Evolutionary conservation across 106 monocot species (phyloP), one percentile per base, ranked within the genome.

Genomic region (Gastrodia elata): DNA sequence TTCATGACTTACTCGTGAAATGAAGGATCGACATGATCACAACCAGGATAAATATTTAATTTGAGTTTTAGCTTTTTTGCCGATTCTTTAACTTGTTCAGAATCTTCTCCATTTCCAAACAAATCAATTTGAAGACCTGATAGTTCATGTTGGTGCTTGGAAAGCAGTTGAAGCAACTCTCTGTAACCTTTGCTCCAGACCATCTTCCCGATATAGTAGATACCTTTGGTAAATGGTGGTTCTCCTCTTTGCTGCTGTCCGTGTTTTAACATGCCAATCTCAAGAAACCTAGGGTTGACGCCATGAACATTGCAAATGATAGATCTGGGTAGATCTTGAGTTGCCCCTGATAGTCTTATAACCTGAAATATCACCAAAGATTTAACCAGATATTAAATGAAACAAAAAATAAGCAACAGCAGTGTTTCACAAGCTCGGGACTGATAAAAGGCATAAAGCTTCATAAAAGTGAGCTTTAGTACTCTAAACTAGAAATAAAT

Each of bases 251-350:
- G 80, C 74, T 81, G 77, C 48, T 82, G 79, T 4, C 46, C 64
- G 49, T 84, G 76, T 55, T 83, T 93, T 26, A 42, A 26, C 71
- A 80, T 85, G 30, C 96, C 96, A 79, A 93, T 71, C 58, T 84
- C 84, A 33, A 97, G 74, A 83, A 93, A 97, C 79, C 80, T 92
- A 44, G 96, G 96, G 73, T 97, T 97, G 24, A 97, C 96, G 64
- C 96, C 96, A 72, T 97, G 96, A 46, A 97, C 96, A 79, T 93
- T 97, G 77, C 92, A 92, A 27, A 93, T 71, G 28, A 97, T 59
- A 6, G 96, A 97, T 80, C 96, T 82, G 34, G 90, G 92, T 42
- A 92, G 74, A 73, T 90, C 88, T 82, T 97, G 92, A 11, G 92
- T 93, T n/a, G 96, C 96, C 73, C 82, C 89, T n/a, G 92, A 97